Conservation (phyloP, 345 rosid genomes). For the Eucalyptus coolabah region DNA sequence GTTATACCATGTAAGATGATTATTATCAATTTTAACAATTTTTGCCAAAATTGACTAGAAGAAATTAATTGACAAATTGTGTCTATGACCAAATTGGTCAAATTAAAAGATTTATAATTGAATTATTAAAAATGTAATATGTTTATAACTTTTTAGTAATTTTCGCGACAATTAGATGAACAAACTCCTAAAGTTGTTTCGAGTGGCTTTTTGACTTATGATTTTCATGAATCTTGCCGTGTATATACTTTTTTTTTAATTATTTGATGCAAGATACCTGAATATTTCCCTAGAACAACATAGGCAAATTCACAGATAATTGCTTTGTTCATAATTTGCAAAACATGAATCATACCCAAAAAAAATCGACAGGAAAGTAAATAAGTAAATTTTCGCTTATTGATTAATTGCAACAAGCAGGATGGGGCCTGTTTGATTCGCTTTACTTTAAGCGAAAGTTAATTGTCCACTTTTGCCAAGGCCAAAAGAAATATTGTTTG, state of each 20-base stretch:
- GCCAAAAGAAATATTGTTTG: neutral
- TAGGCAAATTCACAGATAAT: neutral
- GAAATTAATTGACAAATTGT: neutral
- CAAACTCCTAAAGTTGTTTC: neutral
- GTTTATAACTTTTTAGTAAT: no score
- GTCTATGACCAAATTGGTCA: neutral
- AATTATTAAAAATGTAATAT: no score
- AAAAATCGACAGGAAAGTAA: neutral
- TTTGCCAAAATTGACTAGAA: neutral
- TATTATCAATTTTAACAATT: no score
- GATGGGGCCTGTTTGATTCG: neutral
- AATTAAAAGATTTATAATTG: neutral
- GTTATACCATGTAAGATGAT: no score
- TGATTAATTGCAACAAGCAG: neutral
- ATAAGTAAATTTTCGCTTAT: neutral
- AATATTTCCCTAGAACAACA: neutral
- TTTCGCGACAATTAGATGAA: neutral
- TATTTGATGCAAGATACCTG: neutral
- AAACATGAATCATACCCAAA: neutral
- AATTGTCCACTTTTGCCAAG: neutral
- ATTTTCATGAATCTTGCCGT: neutral
- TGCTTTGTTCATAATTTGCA: neutral
- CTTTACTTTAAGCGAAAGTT: neutral
- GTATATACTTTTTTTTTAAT: neutral
- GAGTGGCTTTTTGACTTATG: neutral